phyloP scores from a whole-genome alignment of 2,329 filamentous ascomycete species.

The Diplodia seriata region DNA sequence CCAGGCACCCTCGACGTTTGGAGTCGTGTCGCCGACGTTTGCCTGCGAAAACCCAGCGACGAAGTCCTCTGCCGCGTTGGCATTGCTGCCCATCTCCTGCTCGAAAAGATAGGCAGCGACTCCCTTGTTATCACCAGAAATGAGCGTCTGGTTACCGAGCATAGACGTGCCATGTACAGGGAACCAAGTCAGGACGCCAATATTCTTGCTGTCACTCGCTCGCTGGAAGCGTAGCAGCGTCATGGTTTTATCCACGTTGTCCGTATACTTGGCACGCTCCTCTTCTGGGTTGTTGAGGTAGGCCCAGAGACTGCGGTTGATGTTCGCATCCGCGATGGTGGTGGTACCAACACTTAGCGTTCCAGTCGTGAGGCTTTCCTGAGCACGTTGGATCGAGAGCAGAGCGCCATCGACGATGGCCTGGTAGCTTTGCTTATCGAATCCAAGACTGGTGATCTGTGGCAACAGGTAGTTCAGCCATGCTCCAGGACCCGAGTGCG shows the following conservation, averaged over 20 bases:
- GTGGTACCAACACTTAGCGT: slow-evolving; percentile 73
- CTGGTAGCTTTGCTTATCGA: slow-evolving; percentile 83
- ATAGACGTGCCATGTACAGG: slow-evolving; percentile 91
- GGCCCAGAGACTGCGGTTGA: slow-evolving; percentile 86
- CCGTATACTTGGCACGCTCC: slow-evolving; percentile 74
- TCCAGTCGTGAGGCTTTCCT: slow-evolving; percentile 73
- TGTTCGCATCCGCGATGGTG: slow-evolving; percentile 76
- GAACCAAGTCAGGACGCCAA: slow-evolving; percentile 88
- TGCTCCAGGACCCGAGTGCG: slow-evolving; percentile 86
- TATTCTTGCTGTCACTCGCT: slow-evolving; percentile 74
- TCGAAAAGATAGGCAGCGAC: slow-evolving; percentile 88
- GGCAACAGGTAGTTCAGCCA: slow-evolving; percentile 96
- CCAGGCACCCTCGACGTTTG: slow-evolving; percentile 85
- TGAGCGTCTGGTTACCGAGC: slow-evolving; percentile 87
- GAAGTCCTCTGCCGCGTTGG: slow-evolving; percentile 67
- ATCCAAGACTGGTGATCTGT: slow-evolving; percentile 87
- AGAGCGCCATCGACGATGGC: slow-evolving; percentile 88
- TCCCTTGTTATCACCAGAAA: slow-evolving; percentile 96
- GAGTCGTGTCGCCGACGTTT: slow-evolving; percentile 88
- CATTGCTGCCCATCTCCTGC: slow-evolving; percentile 63
- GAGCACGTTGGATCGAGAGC: slow-evolving; percentile 80
- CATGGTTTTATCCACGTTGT: slow-evolving; percentile 76
- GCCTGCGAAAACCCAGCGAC: slow-evolving; percentile 93
- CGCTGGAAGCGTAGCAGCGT: slow-evolving; percentile 81
- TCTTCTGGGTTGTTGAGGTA: slow-evolving; percentile 84